A percentile compares a stretch with the other conserved stretches of the same genome.
Evolutionary conservation across 345 rosid genomes (phyloP).

Genomic region (Salix dunnii): DNA sequence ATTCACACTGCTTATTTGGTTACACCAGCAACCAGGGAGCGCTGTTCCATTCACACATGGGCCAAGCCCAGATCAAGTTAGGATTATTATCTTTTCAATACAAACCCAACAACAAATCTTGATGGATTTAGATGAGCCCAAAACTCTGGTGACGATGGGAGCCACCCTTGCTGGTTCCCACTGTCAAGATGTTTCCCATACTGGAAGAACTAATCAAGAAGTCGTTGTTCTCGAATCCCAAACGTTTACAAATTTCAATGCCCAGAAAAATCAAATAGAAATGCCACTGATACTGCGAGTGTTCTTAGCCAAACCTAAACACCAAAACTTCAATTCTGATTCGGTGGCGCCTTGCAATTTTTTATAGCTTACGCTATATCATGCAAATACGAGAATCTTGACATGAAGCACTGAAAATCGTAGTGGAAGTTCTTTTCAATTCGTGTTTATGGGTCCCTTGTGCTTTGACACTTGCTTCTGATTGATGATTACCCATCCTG

Average conservation of each 20-base stretch:
- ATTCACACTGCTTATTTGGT: background rate
- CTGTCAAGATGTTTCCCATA: background rate
- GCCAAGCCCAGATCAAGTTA: background rate
- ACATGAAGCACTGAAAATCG: background rate
- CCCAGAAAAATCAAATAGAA: background rate
- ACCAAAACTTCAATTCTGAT: background rate
- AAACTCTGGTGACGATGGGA: background rate
- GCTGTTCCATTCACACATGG: background rate
- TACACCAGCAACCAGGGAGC: background rate
- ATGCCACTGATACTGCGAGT: background rate
- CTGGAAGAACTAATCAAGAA: background rate
- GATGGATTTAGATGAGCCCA: background rate
- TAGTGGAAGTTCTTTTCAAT: background rate
- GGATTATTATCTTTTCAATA: background rate
- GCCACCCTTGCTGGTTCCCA: background rate
- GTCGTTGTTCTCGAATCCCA: background rate
- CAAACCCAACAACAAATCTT: background rate
- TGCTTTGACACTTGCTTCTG: background rate
- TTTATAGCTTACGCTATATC: background rate
- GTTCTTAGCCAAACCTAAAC: too few relatives aligned
- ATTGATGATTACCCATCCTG: background rate
- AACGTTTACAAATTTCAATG: background rate
- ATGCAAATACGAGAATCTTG: background rate
- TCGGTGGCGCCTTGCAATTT: background rate
- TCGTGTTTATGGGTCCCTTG: background rate